Evolutionary conservation across 2,329 filamentous ascomycete species (phyloP).

Genomic region (Phoma sp.): DNA sequence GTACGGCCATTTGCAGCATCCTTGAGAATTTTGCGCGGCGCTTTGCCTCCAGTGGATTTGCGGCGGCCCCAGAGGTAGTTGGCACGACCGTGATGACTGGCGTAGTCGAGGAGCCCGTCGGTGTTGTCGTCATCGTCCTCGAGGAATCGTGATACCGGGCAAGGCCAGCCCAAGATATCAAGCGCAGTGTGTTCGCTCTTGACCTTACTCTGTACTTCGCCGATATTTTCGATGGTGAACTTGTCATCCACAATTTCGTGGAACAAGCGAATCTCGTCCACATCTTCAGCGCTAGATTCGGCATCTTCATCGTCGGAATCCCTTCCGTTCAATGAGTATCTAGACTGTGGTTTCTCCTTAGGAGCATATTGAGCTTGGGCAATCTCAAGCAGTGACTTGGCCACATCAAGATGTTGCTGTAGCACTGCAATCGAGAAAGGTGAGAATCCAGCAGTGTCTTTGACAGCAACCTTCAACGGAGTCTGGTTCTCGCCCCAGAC

Average conservation of each 20-base stretch:
- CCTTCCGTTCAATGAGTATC: constrained; percentile 55
- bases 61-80: background rate
- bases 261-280: constrained; percentile 42
- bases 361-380: constrained; percentile 70
- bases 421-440: constrained; percentile 74
- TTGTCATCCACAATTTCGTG: constrained; percentile 66
- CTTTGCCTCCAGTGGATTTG: background rate
- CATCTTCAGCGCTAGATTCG: constrained; percentile 26
- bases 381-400: constrained; percentile 72
- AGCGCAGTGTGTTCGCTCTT: constrained; percentile 67
- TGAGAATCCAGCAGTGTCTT: constrained; percentile 58
- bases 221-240: constrained; percentile 79
- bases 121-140: constrained; percentile 2
- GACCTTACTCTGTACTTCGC: constrained; percentile 70
- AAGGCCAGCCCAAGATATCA: constrained; percentile 53
- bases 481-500: constrained; percentile 63
- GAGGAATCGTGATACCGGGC: constrained; percentile 18
- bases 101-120: background rate
- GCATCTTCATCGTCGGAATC: constrained; percentile 36
- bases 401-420: constrained; percentile 68
- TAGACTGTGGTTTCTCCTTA: constrained; percentile 51
- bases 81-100: background rate
- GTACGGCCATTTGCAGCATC: constrained; percentile 13
- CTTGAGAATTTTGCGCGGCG: constrained; percentile 12
- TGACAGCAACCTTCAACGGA: constrained; percentile 65